Base-by-base conservation (phyloP, 495 filamentous ascomycete genomes). In the Lophium mytilinum region DNA sequence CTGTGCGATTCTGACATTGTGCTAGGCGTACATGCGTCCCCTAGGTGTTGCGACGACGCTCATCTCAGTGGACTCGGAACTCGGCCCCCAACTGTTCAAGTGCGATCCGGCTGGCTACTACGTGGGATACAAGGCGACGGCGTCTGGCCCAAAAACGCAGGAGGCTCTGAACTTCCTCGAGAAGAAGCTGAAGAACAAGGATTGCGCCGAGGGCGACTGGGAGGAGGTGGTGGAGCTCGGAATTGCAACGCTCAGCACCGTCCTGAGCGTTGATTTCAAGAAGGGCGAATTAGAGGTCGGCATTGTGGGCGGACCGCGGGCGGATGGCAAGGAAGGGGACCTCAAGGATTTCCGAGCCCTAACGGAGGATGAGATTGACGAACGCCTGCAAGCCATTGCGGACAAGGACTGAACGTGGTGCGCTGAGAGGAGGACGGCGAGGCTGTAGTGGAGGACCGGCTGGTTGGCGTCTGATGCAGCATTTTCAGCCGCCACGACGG, bases 121-220 rank as follows among this genome's bases (percentile, higher is more conserved):
- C 69, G 87, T 89, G 52, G 93, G 93, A 49, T 98, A 95, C 83
- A 98, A 97, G 78, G 93, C 89, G 52, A 96, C 93, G 9, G 89
- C 93, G 45, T 90, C 93, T 1, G 93, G 93, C 5, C 93, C 93
- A 48, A 98, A 98, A 76, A 89, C 95, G 69, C 93, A 98, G 72
- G 93, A 98, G 79, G 93, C 93, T 62, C 82, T 96, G 68, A 98
- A 97, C 71, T 85, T 90, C 68, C 78, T 98, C 51, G 93, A 98
- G 82, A 96, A 96, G 86, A 96, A 95, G 81, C 83, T 98, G 75
- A 97, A 97, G 83, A 95, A 95, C 84, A 96, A 95, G 85, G 91
- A 97, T 72, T 80, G 80, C 66, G 93, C 93, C 33, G 83, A 89
- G 8, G 93, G 93, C 57, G 85, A 76, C 73, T 97, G 94, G 94